These are phyloP conservation scores for Paraurostyla sp. DNA, from an alignment of 73 alveolate genomes.

Conservation along the genomic window DNA sequence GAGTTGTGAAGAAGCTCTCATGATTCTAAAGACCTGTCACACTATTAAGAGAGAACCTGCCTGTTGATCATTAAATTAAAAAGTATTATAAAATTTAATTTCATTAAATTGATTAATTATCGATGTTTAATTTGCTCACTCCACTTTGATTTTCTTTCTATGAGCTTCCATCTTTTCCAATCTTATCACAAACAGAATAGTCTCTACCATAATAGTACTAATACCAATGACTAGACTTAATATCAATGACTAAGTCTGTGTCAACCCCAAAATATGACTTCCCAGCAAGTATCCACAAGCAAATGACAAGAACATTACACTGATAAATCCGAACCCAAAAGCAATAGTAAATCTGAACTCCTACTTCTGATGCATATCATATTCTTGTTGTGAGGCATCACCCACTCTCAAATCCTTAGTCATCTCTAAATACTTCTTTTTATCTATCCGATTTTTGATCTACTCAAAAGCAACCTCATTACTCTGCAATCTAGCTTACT, in stretches of 20 bases:
- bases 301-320: constrained; percentile 46
- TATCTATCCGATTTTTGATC: constrained; percentile 29
- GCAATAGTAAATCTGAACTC: constrained; percentile 45
- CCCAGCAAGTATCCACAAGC: constrained; percentile 62
- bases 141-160: neutral
- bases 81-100: neutral
- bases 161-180: constrained; percentile 51
- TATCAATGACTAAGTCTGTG: constrained; percentile 11
- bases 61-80: too few species aligned
- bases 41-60: neutral
- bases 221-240: constrained; percentile 51
- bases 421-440: constrained; percentile 47
- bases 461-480: constrained; percentile 11
- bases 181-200: constrained; percentile 36
- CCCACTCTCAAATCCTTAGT: constrained; percentile 8
- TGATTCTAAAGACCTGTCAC: neutral
- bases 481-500: constrained; percentile 1
- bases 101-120: neutral
- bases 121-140: neutral
- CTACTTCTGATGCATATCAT: constrained; percentile 9
- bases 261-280: neutral
- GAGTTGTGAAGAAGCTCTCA: neutral
- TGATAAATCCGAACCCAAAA: constrained; percentile 61
- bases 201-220: constrained; percentile 47
- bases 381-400: neutral